Evolutionary conservation across 2,329 filamentous ascomycete genomes (phyloP), one percentile per base, ranked within the genome.

Genomic region (Fusarium equiseti): DNA sequence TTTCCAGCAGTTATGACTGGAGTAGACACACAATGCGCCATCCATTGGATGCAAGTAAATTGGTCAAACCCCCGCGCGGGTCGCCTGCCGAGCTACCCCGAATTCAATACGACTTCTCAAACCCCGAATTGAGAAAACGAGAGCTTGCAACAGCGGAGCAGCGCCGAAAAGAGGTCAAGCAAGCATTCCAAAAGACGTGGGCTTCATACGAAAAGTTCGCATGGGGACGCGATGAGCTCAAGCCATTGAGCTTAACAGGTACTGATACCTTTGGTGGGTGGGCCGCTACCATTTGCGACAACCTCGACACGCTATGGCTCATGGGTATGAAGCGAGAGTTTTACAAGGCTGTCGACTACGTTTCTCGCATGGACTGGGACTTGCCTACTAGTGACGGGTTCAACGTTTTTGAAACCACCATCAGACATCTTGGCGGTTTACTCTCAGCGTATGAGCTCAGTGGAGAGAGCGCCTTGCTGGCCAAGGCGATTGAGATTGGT

Each of bases 361-460:
- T 89, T 8, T 79, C 84, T 6, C 62, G 66, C 7, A 59, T 76
- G 58, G 70, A 76, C 6, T 92, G 90, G 76, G 83, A 85, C 3
- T 83, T 80, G 1, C 86, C 86, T 0, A 77, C 69, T 1, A 68
- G 66, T 5, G 55, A 69, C 8, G 64, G 84, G 22, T 86, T 91
- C 66, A 91, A 90, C 53, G 79, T 91, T 2, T 91, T 92, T 60
- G 90, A 92, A 78, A 91, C 89, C 1, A 91, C 87, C 3, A 91
- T 91, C 63, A 84, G 90, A 35, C 91, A 91, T 74, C 83, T 92
- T 0, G 90, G 90, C 18, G 90, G 90, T 5, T 83, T 92, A 53
- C 75, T 92, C 50, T 87, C 87, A 12, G 90, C 90, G 1, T 91
- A 91, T 73, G 90, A 92, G 73, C 78, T 92, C n/a, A 91, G 88